Evolutionary conservation across 768 basidiomycete species (phyloP).

Genomic region (Cubamyces lactineus): DNA sequence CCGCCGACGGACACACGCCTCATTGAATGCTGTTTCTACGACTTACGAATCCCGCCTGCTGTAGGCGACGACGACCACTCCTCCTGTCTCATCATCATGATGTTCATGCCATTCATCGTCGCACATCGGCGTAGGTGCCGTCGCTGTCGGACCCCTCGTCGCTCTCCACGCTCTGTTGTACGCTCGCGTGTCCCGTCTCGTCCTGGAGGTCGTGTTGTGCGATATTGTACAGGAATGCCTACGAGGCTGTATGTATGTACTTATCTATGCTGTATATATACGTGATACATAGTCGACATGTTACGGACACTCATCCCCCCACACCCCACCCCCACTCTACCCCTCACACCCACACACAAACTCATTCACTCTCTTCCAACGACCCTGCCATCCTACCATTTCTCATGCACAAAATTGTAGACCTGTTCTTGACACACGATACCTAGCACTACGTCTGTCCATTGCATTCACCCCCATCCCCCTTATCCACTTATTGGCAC

Average conservation of each 20-base stretch:
- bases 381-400: too few relatives aligned
- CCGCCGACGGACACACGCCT: constrained; percentile 12
- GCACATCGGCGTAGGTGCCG: too few relatives aligned
- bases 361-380: too few relatives aligned
- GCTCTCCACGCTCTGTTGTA: not conserved
- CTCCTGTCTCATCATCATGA: too few relatives aligned
- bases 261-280: constrained; percentile 27
- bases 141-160: too few relatives aligned
- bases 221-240: constrained; percentile 14
- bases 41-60: not conserved
- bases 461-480: too few relatives aligned
- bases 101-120: too few relatives aligned
- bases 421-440: not conserved
- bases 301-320: constrained; percentile 2
- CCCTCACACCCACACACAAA: not conserved
- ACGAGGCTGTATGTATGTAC: constrained; percentile 4
- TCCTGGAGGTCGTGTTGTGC: not conserved
- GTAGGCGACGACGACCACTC: not conserved
- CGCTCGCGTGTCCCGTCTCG: not conserved
- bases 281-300: constrained; percentile 8
- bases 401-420: not conserved
- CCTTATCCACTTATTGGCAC: too few relatives aligned
- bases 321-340: not conserved
- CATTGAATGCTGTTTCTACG: not conserved
- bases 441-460: not conserved